Base-by-base conservation (phyloP, 1,284 basidiomycete genomes). In the Marasmius tenuissimus region DNA sequence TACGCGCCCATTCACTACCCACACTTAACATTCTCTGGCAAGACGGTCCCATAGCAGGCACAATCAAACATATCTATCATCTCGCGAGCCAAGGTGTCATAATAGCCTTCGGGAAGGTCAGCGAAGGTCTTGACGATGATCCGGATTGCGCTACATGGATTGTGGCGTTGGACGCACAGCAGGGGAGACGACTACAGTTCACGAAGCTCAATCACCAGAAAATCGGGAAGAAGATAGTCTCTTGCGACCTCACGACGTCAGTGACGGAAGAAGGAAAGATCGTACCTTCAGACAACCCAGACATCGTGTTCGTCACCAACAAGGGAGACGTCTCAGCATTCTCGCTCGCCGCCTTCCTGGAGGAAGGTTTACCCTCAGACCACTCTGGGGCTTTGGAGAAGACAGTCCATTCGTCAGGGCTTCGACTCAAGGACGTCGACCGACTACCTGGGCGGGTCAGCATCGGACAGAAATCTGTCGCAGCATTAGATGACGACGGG, bases 141-240 rank as follows among this genome's bases (percentile, higher is more conserved):
- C 10, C 34, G 12, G 35, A 38, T 38, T 37, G 38, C 34, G 52
- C 34, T 11, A 54, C 52, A 16, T 54, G 52, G 52, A 54, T 54
- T 12, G 4, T 37, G 10, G 52, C 52, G n/a, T 54, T 54, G 27
- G 52, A 54, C 16, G 34, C 20, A 10, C 4, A 54, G 20, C 11
- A 37, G 3, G 52, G 52, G 5, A 16, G 38, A 37, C 52, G 52
- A 14, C 27, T 18, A 3, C 52, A 54, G 52, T 54, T 54, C 34
- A 38, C 52, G 20, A 54, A 38, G 52, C 20, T 54, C 12, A 54
- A 54, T 54, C 52, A 54, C 38, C 52, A 35, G 52, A 54, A 54
- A 14, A 54, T 54, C 5, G 52, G 52, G 34, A 54, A 54, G 34
- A 18, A n/a, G 34, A 18, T 54, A 35, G 52, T 54, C 16, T 14